A percentile compares a stretch with the other conserved stretches of the same genome.
phyloP scores from a whole-genome alignment of 371 early-diverging fungal species.

The Coemansia sp. region DNA sequence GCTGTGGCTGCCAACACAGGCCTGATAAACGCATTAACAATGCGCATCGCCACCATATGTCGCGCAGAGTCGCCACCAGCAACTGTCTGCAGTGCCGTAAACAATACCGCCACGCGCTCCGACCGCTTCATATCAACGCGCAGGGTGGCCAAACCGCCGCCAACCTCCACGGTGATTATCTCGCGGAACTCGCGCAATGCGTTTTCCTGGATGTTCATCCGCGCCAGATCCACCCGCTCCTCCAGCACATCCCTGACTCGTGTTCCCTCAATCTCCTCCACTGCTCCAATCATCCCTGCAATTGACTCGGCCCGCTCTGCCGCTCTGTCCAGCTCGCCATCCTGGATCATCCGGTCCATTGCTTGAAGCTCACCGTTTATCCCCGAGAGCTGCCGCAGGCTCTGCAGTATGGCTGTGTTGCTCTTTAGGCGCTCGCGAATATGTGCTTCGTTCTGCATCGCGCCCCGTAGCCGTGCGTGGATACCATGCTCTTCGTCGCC shows the following conservation, averaged over 20 bases:
- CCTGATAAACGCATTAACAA: slow-evolving; percentile 11
- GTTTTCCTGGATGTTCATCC: slow-evolving; percentile 15
- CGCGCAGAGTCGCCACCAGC: background rate
- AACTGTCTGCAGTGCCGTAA: slow-evolving; percentile 22
- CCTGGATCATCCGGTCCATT: slow-evolving; percentile 13
- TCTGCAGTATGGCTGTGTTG: slow-evolving; percentile 11
- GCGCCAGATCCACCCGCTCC: slow-evolving; percentile 11
- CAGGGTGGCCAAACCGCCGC: background rate
- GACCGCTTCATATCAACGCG: background rate
- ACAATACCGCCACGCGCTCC: background rate
- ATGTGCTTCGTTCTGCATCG: slow-evolving; percentile 5
- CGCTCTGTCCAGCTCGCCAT: background rate
- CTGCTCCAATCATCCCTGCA: background rate
- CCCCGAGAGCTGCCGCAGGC: slow-evolving; percentile 14
- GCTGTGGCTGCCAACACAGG: slow-evolving; percentile 16
- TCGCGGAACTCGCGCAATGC: slow-evolving; percentile 1
- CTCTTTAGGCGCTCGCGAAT: slow-evolving; percentile 5
- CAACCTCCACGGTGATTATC: slow-evolving; percentile 1
- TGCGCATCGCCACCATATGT: slow-evolving; percentile 2
- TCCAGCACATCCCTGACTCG: slow-evolving; percentile 7
- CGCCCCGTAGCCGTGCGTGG: slow-evolving; percentile 13
- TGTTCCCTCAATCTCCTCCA: slow-evolving; percentile 12
- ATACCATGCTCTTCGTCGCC: slow-evolving; percentile 33
- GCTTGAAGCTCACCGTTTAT: background rate
- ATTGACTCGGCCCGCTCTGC: slow-evolving; percentile 6